phyloP scores from a whole-genome alignment of 441 rosid genomes.

The Pelargonium australe region DNA sequence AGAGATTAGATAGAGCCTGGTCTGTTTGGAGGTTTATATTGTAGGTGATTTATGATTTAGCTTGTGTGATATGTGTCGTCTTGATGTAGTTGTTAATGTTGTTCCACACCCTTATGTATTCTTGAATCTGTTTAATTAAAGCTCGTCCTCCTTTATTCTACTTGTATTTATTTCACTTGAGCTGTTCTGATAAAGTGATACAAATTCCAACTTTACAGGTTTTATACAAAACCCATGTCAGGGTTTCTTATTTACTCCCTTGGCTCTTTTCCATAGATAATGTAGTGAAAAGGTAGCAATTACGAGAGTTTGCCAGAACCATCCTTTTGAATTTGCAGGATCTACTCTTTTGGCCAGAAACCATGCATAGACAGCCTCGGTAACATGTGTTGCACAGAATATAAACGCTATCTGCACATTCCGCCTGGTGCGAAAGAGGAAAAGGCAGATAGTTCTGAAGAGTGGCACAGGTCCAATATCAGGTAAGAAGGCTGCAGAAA shows the following conservation, averaged over 20 bases:
- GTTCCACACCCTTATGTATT: background rate
- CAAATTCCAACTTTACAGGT: background rate
- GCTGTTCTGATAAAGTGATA: background rate
- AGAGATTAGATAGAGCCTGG: background rate
- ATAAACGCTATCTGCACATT: background rate
- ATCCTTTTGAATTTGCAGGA: background rate
- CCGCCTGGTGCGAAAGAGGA: background rate
- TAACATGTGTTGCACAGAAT: background rate
- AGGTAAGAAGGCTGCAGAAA: background rate
- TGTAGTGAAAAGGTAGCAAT: background rate
- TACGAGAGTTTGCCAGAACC: conserved; percentile 2
- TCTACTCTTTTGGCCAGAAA: background rate
- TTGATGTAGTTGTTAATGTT: background rate
- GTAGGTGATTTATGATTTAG: background rate
- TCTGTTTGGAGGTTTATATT: no score
- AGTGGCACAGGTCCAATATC: background rate
- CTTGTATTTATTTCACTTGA: background rate
- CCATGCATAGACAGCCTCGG: background rate
- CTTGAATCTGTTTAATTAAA: background rate
- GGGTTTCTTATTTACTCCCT: background rate
- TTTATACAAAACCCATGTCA: no score
- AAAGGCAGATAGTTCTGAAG: background rate
- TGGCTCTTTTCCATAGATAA: background rate
- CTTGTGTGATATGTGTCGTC: background rate
- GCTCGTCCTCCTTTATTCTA: background rate